Base-by-base conservation (phyloP, 495 filamentous ascomycete genomes). In the Melanomma pulvis-pyrius region DNA sequence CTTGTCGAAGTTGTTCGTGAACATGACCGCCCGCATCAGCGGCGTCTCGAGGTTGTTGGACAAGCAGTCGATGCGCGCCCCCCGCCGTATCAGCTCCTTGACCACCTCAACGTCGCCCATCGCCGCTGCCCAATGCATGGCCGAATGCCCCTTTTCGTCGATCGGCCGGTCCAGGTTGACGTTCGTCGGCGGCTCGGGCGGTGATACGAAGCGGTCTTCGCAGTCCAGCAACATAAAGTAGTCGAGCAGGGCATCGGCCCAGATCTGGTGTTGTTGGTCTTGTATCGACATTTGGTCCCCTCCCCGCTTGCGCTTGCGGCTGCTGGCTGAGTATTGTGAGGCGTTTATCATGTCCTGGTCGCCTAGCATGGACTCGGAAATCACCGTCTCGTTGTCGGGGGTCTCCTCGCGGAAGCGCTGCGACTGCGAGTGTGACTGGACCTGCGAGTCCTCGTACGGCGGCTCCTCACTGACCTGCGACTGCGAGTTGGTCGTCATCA, bases 61-160 rank as follows among this genome's bases (percentile, higher is more conserved):
- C 51, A 86, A 80, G 7, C 84, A 81, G 30, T 84, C 84, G 15
- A 88, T 76, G 58, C 86, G 84, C 11, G 92, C 92, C 34, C 87
- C 86, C 56, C 90, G 90, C 13, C 84, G 82, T 62, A 93, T 87
- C 3, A 98, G 79, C 71, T 93, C 86, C 74, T 87, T 90, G 59
- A 97, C 91, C 30, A 98, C 90, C 28, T 92, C 89, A 19, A 97
- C 79, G 71, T 98, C 94, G 44, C 93, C 94, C 94, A 98, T 98
- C n/a, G 94, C 90, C 62, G 91, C 90, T 19, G 92, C 94, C 94
- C 94, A 98, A 74, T 98, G 94, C 61, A 98, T 82, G 2, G 92
- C 92, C 1, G 90, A 93, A 70, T 97, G 92, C 4, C 86, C 85
- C 53, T 93, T 91, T 21, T 90, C 87, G 71, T 98, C 94, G 69